A percentile compares a stretch with the other conserved stretches of the same genome.
Evolutionary conservation across 2,329 filamentous ascomycete species (phyloP).

Genomic region (Apiospora rasikravindrae): DNA sequence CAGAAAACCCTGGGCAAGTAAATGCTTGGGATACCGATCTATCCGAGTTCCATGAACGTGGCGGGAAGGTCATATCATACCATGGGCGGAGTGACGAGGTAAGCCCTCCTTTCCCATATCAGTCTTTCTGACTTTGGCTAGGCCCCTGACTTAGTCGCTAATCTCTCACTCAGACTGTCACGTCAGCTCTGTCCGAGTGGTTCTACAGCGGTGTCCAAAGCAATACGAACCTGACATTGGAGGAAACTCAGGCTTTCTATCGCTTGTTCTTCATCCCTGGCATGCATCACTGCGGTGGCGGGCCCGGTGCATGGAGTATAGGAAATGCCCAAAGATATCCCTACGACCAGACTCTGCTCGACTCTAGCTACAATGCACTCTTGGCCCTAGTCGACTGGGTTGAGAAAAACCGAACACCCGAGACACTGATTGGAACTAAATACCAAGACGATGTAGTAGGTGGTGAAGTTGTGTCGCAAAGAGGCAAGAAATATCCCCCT

Average conservation of each 20-base stretch:
- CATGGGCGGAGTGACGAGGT: slow-evolving; percentile 29
- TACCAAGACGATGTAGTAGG: slow-evolving; percentile 26
- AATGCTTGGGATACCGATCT: slow-evolving; percentile 26
- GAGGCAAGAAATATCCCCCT: slow-evolving; percentile 25
- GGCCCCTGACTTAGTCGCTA: background rate
- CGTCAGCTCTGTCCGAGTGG: slow-evolving; percentile 23
- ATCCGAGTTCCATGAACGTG: slow-evolving; percentile 23
- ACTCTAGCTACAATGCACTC: slow-evolving; percentile 26
- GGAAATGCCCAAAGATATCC: slow-evolving; percentile 24
- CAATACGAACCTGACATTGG: slow-evolving; percentile 21
- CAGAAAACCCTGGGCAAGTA: slow-evolving; percentile 26
- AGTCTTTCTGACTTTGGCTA: background rate
- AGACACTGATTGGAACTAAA: slow-evolving; percentile 25
- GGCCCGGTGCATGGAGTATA: slow-evolving; percentile 25
- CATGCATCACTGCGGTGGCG: slow-evolving; percentile 28
- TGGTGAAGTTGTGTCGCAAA: slow-evolving; percentile 22
- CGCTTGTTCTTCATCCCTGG: slow-evolving; percentile 29
- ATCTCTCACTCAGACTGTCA: slow-evolving; percentile 22
- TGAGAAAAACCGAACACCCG: slow-evolving; percentile 24
- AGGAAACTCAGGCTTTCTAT: slow-evolving; percentile 37
- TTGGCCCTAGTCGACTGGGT: slow-evolving; percentile 27
- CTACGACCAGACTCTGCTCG: slow-evolving; percentile 22
- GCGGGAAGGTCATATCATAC: slow-evolving; percentile 28
- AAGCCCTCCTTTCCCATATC: background rate
- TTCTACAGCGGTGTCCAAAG: slow-evolving; percentile 26